phyloP scores from a whole-genome alignment of 306 rosid species.

The Quercus agrifolia region DNA sequence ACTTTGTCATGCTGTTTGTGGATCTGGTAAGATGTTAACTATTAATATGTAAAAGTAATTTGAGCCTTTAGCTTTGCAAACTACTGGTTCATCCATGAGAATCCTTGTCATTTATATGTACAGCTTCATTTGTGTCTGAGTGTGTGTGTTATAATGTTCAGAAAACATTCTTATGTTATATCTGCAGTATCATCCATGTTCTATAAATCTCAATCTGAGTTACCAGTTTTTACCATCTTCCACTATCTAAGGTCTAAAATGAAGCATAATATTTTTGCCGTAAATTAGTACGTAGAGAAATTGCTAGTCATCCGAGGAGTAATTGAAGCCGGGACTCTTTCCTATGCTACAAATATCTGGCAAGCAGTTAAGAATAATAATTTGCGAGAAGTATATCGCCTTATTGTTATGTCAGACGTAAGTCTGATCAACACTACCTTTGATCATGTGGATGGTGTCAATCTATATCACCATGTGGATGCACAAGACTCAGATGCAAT shows the following conservation, averaged over 20 bases:
- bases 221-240: conserved; percentile 13
- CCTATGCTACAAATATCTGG: conserved; percentile 61
- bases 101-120: neutral
- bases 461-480: conserved; percentile 34
- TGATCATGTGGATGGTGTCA: conserved; percentile 41
- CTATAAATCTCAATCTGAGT: neutral
- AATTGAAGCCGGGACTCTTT: conserved; percentile 34
- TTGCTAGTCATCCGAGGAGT: conserved; percentile 53
- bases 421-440: conserved; percentile 52
- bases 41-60: neutral
- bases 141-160: neutral
- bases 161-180: neutral
- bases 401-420: conserved; percentile 55
- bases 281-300: conserved; percentile 76
- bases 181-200: neutral
- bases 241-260: conserved; percentile 8
- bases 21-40: neutral
- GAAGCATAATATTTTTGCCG: conserved; percentile 18
- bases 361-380: conserved; percentile 59
- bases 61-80: neutral
- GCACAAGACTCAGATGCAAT: conserved; percentile 18
- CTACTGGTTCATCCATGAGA: neutral
- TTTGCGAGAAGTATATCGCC: conserved; percentile 70
- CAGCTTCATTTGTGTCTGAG: neutral
- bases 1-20: neutral